phyloP scores from a whole-genome alignment of 2,329 filamentous ascomycete species.

The Fusarium abutilonis region DNA sequence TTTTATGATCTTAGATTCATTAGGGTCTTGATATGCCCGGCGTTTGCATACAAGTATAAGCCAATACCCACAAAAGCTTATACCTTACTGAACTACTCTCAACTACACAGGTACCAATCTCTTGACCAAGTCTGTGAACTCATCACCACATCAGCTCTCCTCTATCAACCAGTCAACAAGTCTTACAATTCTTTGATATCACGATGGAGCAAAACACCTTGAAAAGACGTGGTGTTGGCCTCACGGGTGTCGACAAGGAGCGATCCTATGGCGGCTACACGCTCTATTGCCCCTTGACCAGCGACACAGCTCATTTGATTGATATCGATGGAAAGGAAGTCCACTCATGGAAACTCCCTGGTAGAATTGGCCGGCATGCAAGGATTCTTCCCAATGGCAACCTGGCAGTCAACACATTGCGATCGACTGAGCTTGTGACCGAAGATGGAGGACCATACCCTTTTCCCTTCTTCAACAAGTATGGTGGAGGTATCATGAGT shows the following conservation, averaged over 20 bases:
- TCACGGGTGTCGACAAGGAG: slow-evolving; percentile 44
- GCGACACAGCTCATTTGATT: slow-evolving; percentile 40
- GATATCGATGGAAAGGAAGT: slow-evolving; percentile 46
- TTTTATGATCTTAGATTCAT: background rate
- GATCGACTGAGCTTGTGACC: slow-evolving; percentile 23
- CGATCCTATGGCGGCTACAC: slow-evolving; percentile 45
- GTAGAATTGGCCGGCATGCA: slow-evolving; percentile 44
- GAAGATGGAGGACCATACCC: slow-evolving; percentile 39
- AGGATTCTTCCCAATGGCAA: slow-evolving; percentile 45
- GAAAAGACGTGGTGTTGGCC: slow-evolving; percentile 44
- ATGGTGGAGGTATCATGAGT: slow-evolving; percentile 46
- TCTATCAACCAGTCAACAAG: too few species aligned
- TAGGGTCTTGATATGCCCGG: background rate
- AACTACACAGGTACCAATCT: too few species aligned
- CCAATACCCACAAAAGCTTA: background rate
- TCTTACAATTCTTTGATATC: too few species aligned
- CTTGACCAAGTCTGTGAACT: background rate
- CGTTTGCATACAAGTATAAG: background rate
- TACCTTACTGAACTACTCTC: too few species aligned
- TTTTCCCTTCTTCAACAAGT: slow-evolving; percentile 48
- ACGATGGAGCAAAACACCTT: slow-evolving; percentile 47
- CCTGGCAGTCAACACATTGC: slow-evolving; percentile 46
- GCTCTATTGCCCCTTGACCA: slow-evolving; percentile 46
- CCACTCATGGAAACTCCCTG: slow-evolving; percentile 46
- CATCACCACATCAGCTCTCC: background rate